Evolutionary conservation across 163 green algal species (phyloP), one percentile per base, ranked within the genome.

Genomic region (Volvox carteri): DNA sequence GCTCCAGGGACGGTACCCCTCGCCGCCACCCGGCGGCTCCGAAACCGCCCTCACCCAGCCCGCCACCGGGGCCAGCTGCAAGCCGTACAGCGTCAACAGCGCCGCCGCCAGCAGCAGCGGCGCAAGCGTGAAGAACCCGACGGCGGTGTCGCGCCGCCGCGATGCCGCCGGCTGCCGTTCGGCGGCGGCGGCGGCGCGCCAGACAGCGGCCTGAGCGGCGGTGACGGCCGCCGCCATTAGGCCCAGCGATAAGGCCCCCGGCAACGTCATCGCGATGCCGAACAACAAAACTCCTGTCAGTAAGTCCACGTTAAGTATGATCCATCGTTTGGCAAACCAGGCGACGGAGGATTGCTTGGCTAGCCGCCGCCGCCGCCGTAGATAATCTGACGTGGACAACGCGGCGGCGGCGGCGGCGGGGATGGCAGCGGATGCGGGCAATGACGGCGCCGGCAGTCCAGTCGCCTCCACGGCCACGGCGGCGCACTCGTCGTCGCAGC

Each of bases 271-370:
- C 35, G 90, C 89, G 5, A 90, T 90, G 0, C 62, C 90, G 77
- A 96, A 95, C 5, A 86, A 88, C 12, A 79, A 67, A 58, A 94
- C 2, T 0, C 41, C 87, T 11, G 95, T 52, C 1, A 95, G 16
- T 44, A 95, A 92, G 88, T 86, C 92, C 50, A 87, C 60, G 74
- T 96, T 91, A 37, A 95, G 87, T n/a, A 96, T 92, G 25, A 95
- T n/a, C 41, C 90, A 83, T 41, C 95, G 93, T 62, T 92, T 91
- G 19, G 83, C 7, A 3, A 96, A 84, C 46, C 92, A 92, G 0
- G 35, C 28, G 42, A 90, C 37, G 12, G 84, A 84, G 18, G 23
- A 28, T 54, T 84, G 79, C 33, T 70, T 68, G n/a, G 62, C 60
- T 41, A 87, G 48, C 35, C 48, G 72, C 30, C 56, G 42, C 41